Conservation (phyloP, 1,284 basidiomycete species). For the Ganoderma multipileum region DNA sequence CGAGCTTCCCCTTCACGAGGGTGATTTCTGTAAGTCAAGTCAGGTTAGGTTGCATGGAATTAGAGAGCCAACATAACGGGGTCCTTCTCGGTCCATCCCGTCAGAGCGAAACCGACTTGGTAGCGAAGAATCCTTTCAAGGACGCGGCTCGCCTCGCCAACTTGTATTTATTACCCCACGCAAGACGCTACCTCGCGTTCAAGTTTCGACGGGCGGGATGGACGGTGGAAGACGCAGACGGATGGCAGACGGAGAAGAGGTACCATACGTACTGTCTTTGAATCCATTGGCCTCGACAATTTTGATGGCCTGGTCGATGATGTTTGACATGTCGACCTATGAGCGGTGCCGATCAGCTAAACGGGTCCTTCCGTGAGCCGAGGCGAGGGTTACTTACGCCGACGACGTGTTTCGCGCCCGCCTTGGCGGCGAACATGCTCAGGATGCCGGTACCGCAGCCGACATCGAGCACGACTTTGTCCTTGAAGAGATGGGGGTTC, state of each 20-base stretch:
- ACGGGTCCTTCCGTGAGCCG: not conserved
- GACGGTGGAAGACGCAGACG: not conserved
- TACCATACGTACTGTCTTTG: conserved; percentile 78
- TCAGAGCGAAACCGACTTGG: not conserved
- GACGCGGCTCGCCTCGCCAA: not conserved
- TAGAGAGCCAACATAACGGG: not conserved
- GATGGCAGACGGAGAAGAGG: not conserved
- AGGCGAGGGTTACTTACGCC: conserved; percentile 59
- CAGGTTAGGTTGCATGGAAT: not conserved
- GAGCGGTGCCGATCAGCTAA: not conserved
- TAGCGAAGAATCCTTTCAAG: not conserved
- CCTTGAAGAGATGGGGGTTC: conserved; percentile 96
- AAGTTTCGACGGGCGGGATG: not conserved
- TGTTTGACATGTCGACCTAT: conserved; percentile 99
- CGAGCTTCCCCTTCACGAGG: conserved; percentile 97
- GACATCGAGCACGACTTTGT: conserved; percentile 96
- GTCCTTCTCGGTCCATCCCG: not conserved
- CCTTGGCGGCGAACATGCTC: conserved; percentile 99
- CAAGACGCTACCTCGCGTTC: not conserved
- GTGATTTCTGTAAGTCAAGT: conserved; percentile 74
- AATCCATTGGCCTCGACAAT: conserved; percentile 98
- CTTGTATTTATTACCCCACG: not conserved
- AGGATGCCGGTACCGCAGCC: conserved; percentile 99
- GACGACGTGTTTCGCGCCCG: conserved; percentile 95
- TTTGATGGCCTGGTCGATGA: conserved; percentile 98